A percentile compares a stretch with the other conserved stretches of the same genome.
Evolutionary conservation across 306 rosid genomes (phyloP).

Genomic region (Lablab purpureus): DNA sequence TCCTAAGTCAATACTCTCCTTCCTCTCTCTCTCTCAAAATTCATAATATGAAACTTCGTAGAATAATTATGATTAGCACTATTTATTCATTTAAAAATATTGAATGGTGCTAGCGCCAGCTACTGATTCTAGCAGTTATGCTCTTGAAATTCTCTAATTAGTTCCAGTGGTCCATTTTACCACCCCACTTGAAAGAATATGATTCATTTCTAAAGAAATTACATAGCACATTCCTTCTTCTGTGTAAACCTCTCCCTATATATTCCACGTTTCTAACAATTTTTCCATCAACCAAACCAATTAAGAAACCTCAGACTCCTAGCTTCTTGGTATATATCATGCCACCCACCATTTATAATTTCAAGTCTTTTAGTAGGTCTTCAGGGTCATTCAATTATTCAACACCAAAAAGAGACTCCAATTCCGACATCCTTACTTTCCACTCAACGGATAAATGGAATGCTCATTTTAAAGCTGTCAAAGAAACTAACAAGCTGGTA

Average conservation of each 20-base stretch:
- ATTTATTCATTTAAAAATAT: background rate
- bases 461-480: constrained; percentile 50
- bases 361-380: constrained; percentile 35
- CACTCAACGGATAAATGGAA: constrained; percentile 50
- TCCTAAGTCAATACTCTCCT: no score
- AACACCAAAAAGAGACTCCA: background rate
- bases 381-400: constrained; percentile 25
- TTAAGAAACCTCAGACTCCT: constrained; percentile 19
- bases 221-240: background rate
- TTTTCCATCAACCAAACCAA: constrained; percentile 35
- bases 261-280: constrained; percentile 22
- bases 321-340: constrained; percentile 30
- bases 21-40: no score
- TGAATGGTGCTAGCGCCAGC: background rate
- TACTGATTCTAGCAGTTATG: background rate
- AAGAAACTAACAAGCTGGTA: constrained; percentile 74
- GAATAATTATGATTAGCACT: no score
- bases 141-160: constrained; percentile 9
- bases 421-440: constrained; percentile 41
- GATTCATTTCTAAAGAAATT: constrained; percentile 32
- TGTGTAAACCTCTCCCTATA: constrained; percentile 38
- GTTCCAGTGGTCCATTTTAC: constrained; percentile 38
- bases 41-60: no score
- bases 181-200: constrained; percentile 44
- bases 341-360: constrained; percentile 22